Evolutionary conservation across 2,329 filamentous ascomycete species (phyloP), one percentile per base, ranked within the genome.

Genomic region (Alternaria conjuncta): DNA sequence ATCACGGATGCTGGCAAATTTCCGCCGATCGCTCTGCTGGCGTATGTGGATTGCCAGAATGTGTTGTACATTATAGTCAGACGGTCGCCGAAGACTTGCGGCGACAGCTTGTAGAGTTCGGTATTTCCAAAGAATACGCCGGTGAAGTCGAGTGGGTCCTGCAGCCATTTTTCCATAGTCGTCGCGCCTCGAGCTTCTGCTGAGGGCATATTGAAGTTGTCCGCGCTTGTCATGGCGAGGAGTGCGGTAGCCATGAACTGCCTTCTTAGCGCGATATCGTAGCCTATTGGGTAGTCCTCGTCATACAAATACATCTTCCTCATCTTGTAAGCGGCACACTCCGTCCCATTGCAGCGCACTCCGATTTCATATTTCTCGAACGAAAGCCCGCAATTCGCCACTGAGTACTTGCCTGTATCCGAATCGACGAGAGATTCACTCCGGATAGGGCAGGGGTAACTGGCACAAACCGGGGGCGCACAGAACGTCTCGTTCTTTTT

Each of bases 41-140:
- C 74, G 56, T 71, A 78, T 11, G 74, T 75, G 3, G 69, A 67
- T 21, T 76, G 74, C 36, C 67, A 74, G 47, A 76, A 78, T 0
- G 72, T 70, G 20, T 76, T 77, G 57, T 68, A 71, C 2, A 76
- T 4, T 0, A 76, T 73, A 0, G 71, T 73, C n/a, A 77, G 47
- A 1, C 72, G 66, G 6, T 70, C 63, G 2, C 66, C 68, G 15
- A 76, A 67, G 3, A 68, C 20, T 3, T 70, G 62, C 2, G 66
- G 54, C 9, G 69, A 53, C 1, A 75, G 44, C 12, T 70, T 55
- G 25, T 70, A 72, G 3, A 77, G 67, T 8, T 73, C 41, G 8
- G 70, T 70, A 7, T 67, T 69, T 8, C 26, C 44, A 44, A 41
- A 63, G n/a, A 26, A 60, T 5, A 59, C 45, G 12, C 69, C 71